phyloP scores from a whole-genome alignment of 2,329 filamentous ascomycete genomes.

The Cercospora citrullina region DNA sequence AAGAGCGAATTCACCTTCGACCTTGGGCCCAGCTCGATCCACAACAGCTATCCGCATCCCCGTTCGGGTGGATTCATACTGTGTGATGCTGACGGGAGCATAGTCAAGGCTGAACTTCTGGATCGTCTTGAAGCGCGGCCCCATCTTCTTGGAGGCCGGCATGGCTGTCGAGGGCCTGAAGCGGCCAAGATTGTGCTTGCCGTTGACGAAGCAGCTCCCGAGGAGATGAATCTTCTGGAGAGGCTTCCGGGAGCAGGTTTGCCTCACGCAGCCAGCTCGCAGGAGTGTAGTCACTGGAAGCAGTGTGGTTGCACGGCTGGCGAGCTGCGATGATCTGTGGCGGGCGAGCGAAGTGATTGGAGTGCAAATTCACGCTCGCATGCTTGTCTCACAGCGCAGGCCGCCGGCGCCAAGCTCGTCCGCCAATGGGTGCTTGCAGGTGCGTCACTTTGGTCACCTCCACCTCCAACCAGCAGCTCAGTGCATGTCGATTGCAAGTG shows the following conservation, averaged over 20 bases:
- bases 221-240: neutral
- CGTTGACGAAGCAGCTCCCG: neutral
- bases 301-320: neutral
- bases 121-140: slow-evolving; percentile 72
- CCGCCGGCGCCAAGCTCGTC: neutral
- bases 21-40: slow-evolving; percentile 89
- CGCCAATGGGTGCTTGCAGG: neutral
- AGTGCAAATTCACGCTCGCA: neutral
- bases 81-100: slow-evolving; percentile 81
- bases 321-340: neutral
- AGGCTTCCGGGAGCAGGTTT: neutral
- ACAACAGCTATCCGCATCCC: slow-evolving; percentile 94
- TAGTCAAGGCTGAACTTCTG: slow-evolving; percentile 89
- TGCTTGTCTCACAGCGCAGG: neutral
- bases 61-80: slow-evolving; percentile 93
- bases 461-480: neutral
- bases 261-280: neutral
- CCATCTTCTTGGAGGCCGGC: slow-evolving; percentile 41
- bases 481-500: neutral
- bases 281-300: neutral
- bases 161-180: slow-evolving; percentile 19
- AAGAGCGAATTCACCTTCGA: slow-evolving; percentile 90
- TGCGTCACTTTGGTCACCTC: neutral
- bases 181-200: neutral
- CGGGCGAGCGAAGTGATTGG: neutral